Percentiles rank a stretch among this genome's conserved stretches.
phyloP scores from a whole-genome alignment of 805 yeast species.

The Wickerhamiella nectarea region DNA sequence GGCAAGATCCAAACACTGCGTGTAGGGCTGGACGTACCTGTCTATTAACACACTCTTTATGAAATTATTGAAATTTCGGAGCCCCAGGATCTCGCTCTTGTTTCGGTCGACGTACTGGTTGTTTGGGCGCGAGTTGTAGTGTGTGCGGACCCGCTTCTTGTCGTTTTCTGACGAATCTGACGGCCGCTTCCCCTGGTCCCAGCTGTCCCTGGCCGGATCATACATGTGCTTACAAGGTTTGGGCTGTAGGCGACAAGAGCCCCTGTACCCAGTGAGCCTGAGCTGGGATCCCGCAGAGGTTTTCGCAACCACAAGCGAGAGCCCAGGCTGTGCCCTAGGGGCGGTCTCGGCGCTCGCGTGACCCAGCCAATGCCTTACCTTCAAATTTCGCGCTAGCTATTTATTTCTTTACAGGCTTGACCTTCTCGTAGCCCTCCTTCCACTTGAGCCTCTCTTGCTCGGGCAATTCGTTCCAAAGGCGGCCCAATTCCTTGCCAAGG shows the following conservation, averaged over 20 bases:
- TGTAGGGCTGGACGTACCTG: constrained; percentile 43
- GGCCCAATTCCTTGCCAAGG: constrained; percentile 86
- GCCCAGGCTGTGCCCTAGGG: no score
- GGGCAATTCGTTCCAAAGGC: constrained; percentile 81
- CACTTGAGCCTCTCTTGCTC: constrained; percentile 38
- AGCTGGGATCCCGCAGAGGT: no score
- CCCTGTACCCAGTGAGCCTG: no score
- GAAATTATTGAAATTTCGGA: constrained; percentile 82
- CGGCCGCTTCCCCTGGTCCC: constrained; percentile 10
- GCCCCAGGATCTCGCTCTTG: constrained; percentile 68
- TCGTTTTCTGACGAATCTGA: constrained; percentile 12
- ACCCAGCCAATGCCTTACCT: no score
- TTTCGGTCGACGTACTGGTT: constrained; percentile 48
- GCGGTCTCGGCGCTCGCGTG: no score
- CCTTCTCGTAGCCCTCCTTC: constrained; percentile 73
- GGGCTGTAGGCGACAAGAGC: not conserved
- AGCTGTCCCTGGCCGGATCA: constrained; percentile 8
- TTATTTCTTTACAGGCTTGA: no score
- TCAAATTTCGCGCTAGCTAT: no score
- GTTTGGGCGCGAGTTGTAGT: constrained; percentile 74
- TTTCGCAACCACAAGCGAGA: no score
- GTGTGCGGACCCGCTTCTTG: constrained; percentile 48
- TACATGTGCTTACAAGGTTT: constrained; percentile 3
- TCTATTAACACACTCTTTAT: constrained; percentile 76
- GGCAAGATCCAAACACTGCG: constrained; percentile 68